A percentile compares a stretch with the other conserved stretches of the same genome.
Evolutionary conservation across 192 early-diverging fungal species (phyloP).

Genomic region (Mortierella claussenii): DNA sequence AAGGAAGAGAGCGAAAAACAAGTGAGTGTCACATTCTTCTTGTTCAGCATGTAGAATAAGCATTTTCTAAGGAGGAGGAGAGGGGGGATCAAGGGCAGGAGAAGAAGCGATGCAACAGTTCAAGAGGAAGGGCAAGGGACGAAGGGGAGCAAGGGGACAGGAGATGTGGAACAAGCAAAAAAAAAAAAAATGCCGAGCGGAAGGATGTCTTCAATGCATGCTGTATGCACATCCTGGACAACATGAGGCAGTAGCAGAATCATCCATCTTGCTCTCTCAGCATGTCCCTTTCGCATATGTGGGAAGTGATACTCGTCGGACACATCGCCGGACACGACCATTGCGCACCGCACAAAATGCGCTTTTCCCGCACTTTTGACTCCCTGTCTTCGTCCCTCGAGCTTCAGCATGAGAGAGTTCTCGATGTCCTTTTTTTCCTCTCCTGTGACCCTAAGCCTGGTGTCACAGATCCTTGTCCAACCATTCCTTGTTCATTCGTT

Average conservation of each 20-base stretch:
- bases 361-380: constrained; percentile 9
- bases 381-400: background rate
- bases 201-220: no score
- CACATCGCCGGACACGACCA: no score
- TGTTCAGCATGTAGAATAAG: background rate
- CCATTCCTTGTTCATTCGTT: no score
- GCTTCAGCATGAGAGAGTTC: no score
- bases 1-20: background rate
- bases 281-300: background rate
- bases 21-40: background rate
- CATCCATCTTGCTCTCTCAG: constrained; percentile 3
- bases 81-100: no score
- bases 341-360: no score
- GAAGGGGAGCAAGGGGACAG: background rate
- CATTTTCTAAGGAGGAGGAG: background rate
- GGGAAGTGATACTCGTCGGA: no score
- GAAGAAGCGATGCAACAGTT: background rate
- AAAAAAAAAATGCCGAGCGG: background rate
- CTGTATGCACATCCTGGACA: no score
- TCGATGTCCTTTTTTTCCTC: background rate
- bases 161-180: constrained; percentile 2
- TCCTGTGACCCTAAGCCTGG: background rate
- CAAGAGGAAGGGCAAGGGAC: constrained; percentile 4
- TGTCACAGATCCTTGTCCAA: no score
- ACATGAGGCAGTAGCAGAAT: constrained; percentile 17